These are phyloP conservation scores for Wallemia mellicola DNA, from an alignment of 1,284 basidiomycete species.

Conservation along the genomic window DNA sequence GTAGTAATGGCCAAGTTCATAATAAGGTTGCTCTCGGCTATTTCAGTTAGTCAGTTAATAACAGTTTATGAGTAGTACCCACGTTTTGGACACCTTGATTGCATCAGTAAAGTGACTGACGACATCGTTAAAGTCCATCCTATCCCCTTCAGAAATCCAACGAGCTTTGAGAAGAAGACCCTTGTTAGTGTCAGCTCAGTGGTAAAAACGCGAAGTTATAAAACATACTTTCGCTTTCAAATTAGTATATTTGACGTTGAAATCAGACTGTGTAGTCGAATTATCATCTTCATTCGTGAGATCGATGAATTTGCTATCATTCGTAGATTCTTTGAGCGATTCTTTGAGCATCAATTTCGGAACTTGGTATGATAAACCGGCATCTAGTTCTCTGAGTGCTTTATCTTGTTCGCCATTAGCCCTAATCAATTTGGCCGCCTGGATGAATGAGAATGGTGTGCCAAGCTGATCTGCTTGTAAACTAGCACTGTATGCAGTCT, in stretches of 20 bases:
- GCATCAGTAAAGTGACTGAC: conserved; percentile 29
- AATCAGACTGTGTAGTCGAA: background rate
- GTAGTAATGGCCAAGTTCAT: conserved; percentile 60
- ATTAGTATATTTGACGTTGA: conserved; percentile 8
- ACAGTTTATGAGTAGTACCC: conserved; percentile 7
- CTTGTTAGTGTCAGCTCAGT: conserved; percentile 17
- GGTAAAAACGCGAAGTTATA: background rate
- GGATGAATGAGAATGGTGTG: conserved; percentile 55
- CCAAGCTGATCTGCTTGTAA: conserved; percentile 59
- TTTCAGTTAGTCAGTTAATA: conserved; percentile 1
- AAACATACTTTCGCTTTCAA: conserved; percentile 32
- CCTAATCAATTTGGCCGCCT: conserved; percentile 64
- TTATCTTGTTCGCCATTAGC: conserved; percentile 52
- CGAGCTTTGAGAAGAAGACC: conserved; percentile 61
- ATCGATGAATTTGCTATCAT: conserved; percentile 20
- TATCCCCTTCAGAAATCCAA: conserved; percentile 73
- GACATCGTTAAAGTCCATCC: conserved; percentile 38
- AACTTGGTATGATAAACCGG: conserved; percentile 24
- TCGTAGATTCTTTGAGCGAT: too few relatives aligned
- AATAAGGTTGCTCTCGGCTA: conserved; percentile 62
- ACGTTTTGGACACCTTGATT: conserved; percentile 28
- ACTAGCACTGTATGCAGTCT: conserved; percentile 87
- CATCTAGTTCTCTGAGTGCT: conserved; percentile 66
- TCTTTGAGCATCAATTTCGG: conserved; percentile 9
- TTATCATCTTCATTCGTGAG: conserved; percentile 21